Evolutionary conservation across 148 eudicot species (phyloP).

Genomic region (Gaultheria prostrata): DNA sequence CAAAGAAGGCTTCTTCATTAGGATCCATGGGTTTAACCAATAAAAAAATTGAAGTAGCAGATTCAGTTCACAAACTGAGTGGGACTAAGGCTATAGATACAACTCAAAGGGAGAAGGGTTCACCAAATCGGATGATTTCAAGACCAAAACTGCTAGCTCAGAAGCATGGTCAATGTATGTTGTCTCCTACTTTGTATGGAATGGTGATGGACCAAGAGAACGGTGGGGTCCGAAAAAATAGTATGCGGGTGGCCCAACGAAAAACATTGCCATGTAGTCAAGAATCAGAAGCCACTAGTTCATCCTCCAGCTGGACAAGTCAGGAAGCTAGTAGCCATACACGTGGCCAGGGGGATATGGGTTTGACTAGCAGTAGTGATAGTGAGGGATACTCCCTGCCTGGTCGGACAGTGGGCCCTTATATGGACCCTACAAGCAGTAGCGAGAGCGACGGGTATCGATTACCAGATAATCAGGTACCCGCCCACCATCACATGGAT

Average conservation of each 20-base stretch:
- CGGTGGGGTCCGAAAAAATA: background rate
- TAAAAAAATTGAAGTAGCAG: constrained; percentile 9
- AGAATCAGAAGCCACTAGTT: constrained; percentile 35
- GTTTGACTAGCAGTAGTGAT: constrained; percentile 18
- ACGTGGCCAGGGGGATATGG: constrained; percentile 6
- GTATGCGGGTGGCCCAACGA: background rate
- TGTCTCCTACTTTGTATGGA: background rate
- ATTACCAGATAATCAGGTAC: background rate
- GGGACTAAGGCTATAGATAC: constrained; percentile 10
- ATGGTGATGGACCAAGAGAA: background rate
- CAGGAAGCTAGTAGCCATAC: constrained; percentile 15
- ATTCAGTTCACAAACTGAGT: constrained; percentile 11
- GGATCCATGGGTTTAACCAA: constrained; percentile 15
- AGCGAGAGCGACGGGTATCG: constrained; percentile 15
- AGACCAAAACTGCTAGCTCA: constrained; percentile 1
- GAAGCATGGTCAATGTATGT: background rate
- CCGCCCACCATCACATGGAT: background rate
- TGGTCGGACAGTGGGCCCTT: background rate
- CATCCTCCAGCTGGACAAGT: constrained; percentile 35
- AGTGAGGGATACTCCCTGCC: constrained; percentile 9
- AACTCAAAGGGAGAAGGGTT: constrained; percentile 6
- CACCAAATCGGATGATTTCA: background rate
- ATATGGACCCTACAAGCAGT: background rate
- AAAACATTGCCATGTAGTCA: background rate
- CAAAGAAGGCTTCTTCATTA: constrained; percentile 15